Conservation (phyloP, 768 basidiomycete species). For the Asterophora lycoperdoides region DNA sequence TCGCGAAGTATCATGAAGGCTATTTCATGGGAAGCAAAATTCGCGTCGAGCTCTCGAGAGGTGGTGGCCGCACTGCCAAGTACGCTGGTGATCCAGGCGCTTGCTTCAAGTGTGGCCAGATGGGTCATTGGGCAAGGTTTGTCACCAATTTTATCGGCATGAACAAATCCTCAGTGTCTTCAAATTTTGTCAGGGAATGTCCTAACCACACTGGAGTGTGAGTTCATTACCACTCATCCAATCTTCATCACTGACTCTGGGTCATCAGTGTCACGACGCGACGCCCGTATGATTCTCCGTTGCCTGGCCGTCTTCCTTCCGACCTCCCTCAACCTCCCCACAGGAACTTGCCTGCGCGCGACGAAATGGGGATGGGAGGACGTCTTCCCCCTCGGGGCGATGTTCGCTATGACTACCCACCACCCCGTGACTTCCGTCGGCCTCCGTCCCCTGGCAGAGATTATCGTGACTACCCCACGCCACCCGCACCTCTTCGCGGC, state of each 20-base stretch:
- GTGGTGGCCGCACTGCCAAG: slow-evolving; percentile 77
- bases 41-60: slow-evolving; percentile 81
- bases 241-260: neutral
- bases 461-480: slow-evolving; percentile 58
- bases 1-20: slow-evolving; percentile 85
- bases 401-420: slow-evolving; percentile 58
- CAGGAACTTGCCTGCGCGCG: slow-evolving; percentile 42
- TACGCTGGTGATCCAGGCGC: slow-evolving; percentile 83
- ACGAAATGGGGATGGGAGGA: slow-evolving; percentile 48
- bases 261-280: slow-evolving; percentile 33
- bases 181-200: slow-evolving; percentile 54
- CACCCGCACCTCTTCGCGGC: slow-evolving; percentile 44
- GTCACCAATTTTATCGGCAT: slow-evolving; percentile 17
- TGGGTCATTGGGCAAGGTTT: slow-evolving; percentile 88
- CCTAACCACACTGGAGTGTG: slow-evolving; percentile 54
- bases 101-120: slow-evolving; percentile 82
- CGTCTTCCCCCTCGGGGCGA: slow-evolving; percentile 45
- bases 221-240: slow-evolving; percentile 23
- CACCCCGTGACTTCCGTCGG: slow-evolving; percentile 58
- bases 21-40: slow-evolving; percentile 93
- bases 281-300: slow-evolving; percentile 45
- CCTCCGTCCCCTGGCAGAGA: slow-evolving; percentile 59
- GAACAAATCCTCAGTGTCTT: neutral
- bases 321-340: slow-evolving; percentile 45
- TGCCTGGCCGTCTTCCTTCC: slow-evolving; percentile 58